A percentile compares a stretch with the other conserved stretches of the same genome.
Conservation (phyloP, 176 grass and related monocot genomes). For the Zoysia japonica region DNA sequence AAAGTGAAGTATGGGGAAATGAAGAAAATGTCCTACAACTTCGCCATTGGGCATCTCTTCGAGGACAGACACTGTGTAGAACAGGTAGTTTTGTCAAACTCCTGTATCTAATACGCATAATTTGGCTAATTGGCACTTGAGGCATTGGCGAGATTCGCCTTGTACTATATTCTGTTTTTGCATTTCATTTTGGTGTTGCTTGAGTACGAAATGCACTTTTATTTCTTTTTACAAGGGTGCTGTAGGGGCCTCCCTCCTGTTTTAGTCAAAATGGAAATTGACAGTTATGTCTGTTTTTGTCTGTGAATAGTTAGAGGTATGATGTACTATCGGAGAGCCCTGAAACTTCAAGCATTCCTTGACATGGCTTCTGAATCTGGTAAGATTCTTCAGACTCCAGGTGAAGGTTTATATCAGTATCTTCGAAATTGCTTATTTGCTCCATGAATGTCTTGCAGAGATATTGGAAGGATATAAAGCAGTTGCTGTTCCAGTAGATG, state of each 20-base stretch:
- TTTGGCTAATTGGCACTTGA: conserved; percentile 17
- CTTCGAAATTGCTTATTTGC: conserved; percentile 30
- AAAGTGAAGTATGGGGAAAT: conserved; percentile 90
- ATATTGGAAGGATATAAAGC: conserved; percentile 90
- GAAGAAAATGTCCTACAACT: conserved; percentile 92
- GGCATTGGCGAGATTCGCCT: not conserved
- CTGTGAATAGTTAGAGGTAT: conserved; percentile 82
- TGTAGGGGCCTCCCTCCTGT: not conserved
- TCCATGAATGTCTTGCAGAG: conserved; percentile 50
- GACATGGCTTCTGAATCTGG: conserved; percentile 96
- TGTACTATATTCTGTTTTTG: not conserved
- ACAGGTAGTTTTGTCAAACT: conserved; percentile 58
- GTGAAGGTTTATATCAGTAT: conserved; percentile 4
- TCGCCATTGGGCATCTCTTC: conserved; percentile 88
- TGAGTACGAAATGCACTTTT: not conserved
- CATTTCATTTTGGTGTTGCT: not conserved
- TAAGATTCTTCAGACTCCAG: conserved; percentile 38
- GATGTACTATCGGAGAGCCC: conserved; percentile 94
- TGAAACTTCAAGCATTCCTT: conserved; percentile 97
- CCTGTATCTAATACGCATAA: conserved; percentile 12
- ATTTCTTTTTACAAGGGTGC: not conserved
- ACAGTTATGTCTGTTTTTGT: conserved; percentile 9
- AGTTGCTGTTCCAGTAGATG: conserved; percentile 60
- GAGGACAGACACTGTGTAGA: conserved; percentile 93
- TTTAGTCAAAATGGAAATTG: not conserved